Conservation (phyloP, 2,329 filamentous ascomycete genomes). For the Drechslera avenae region DNA sequence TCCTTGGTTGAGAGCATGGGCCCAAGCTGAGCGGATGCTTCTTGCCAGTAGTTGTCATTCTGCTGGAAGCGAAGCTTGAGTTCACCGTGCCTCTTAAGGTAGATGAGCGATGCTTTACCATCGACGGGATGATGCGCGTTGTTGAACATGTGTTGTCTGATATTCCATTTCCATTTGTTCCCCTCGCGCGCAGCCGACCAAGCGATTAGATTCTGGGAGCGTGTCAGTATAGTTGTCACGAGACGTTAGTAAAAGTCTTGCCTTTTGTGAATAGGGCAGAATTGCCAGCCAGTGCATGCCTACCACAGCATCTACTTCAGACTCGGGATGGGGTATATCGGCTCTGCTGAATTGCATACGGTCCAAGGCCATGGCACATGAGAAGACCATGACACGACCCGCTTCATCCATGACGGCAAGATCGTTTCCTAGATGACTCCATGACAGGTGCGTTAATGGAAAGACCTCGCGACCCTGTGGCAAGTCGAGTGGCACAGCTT, state of each 20-base stretch:
- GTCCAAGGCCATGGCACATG: constrained; percentile 74
- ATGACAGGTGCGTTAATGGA: constrained; percentile 78
- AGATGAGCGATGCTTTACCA: constrained; percentile 74
- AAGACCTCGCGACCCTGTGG: constrained; percentile 66
- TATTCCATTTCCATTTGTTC: constrained; percentile 70
- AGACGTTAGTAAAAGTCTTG: constrained; percentile 8
- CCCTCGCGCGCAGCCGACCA: constrained; percentile 49
- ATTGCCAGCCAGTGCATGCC: constrained; percentile 81
- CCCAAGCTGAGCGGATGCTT: constrained; percentile 75
- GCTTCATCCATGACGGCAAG: constrained; percentile 81
- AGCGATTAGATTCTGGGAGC: constrained; percentile 40
- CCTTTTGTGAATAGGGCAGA: constrained; percentile 50
- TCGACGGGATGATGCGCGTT: constrained; percentile 76
- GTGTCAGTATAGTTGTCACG: constrained; percentile 7
- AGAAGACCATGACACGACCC: constrained; percentile 77
- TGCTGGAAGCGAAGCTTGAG: constrained; percentile 80
- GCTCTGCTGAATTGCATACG: constrained; percentile 66
- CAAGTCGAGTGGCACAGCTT: constrained; percentile 70
- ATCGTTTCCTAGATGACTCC: constrained; percentile 78
- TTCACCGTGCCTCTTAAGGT: constrained; percentile 74
- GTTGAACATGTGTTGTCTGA: constrained; percentile 66
- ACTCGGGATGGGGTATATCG: constrained; percentile 69
- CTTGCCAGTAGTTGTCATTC: constrained; percentile 71
- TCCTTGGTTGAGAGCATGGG: constrained; percentile 67
- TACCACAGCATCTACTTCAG: constrained; percentile 77